Evolutionary conservation across 345 rosid species (phyloP).

Genomic region (Aquilaria yunnanensis): DNA sequence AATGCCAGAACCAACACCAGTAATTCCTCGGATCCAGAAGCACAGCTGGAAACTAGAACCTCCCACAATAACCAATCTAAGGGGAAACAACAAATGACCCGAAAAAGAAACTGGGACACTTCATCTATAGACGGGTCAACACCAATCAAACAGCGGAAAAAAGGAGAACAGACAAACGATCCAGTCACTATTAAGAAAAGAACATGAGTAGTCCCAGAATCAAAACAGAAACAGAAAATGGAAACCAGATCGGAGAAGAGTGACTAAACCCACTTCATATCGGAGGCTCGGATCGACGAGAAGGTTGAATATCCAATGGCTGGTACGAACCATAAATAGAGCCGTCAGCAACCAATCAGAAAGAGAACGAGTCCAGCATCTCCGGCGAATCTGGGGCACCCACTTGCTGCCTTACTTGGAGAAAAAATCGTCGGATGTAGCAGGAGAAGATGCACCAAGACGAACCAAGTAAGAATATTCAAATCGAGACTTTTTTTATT

Average conservation of each 20-base stretch:
- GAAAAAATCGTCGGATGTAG: conserved; percentile 4
- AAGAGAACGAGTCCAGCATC: conserved; percentile 19
- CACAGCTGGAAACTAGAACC: too few relatives aligned
- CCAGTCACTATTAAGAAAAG: neutral
- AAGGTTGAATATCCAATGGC: conserved; percentile 22
- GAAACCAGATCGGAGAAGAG: neutral
- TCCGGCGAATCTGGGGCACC: conserved; percentile 34
- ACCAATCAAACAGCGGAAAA: neutral
- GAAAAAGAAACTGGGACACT: neutral
- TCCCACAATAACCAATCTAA: neutral
- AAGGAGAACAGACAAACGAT: neutral
- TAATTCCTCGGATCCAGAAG: too few relatives aligned
- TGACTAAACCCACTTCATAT: conserved; percentile 45
- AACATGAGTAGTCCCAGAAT: neutral
- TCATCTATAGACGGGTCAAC: too few relatives aligned
- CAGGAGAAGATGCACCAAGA: conserved; percentile 5
- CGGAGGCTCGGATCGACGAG: conserved; percentile 30
- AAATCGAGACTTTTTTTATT: neutral
- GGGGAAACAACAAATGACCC: neutral
- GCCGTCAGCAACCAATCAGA: conserved; percentile 11
- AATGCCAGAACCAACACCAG: too few relatives aligned
- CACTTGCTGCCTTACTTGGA: conserved; percentile 11
- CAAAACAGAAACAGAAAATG: neutral
- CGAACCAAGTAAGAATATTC: conserved; percentile 5
- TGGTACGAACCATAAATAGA: conserved; percentile 33